phyloP scores from a whole-genome alignment of 2,329 filamentous ascomycete genomes.

The Nothopassalora personata region DNA sequence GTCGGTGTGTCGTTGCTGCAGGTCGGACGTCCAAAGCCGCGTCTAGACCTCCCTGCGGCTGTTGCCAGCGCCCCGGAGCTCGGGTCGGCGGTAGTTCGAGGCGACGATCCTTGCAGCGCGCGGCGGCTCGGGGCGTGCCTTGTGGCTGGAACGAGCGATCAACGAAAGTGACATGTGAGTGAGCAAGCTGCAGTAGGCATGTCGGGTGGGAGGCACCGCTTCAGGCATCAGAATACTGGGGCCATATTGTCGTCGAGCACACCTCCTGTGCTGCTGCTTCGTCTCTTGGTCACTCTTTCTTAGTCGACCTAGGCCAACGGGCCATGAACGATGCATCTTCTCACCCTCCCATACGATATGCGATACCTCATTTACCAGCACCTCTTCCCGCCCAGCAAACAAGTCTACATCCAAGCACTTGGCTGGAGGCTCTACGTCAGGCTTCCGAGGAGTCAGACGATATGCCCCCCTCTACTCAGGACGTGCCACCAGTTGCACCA shows the following conservation, averaged over 20 bases:
- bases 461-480: constrained; percentile 17
- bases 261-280: too few relatives aligned
- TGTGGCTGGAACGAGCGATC: too few relatives aligned
- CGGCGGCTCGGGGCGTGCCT: too few relatives aligned
- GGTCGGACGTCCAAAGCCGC: neutral
- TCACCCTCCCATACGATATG: constrained; percentile 28
- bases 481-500: constrained; percentile 18
- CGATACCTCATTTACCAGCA: constrained; percentile 29
- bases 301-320: neutral
- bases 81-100: too few relatives aligned
- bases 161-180: too few relatives aligned
- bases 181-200: too few relatives aligned
- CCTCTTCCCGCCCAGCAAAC: constrained; percentile 23
- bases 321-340: constrained; percentile 4
- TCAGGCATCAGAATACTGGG: too few relatives aligned
- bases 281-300: too few relatives aligned
- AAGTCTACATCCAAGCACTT: constrained; percentile 28
- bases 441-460: neutral
- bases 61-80: too few relatives aligned
- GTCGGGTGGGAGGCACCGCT: too few relatives aligned
- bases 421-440: constrained; percentile 4
- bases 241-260: too few relatives aligned
- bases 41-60: neutral
- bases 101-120: neutral
- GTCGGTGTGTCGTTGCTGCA: neutral